Base-by-base conservation (phyloP, 78 protist genomes). In the Pigoraptor vietnamica region DNA sequence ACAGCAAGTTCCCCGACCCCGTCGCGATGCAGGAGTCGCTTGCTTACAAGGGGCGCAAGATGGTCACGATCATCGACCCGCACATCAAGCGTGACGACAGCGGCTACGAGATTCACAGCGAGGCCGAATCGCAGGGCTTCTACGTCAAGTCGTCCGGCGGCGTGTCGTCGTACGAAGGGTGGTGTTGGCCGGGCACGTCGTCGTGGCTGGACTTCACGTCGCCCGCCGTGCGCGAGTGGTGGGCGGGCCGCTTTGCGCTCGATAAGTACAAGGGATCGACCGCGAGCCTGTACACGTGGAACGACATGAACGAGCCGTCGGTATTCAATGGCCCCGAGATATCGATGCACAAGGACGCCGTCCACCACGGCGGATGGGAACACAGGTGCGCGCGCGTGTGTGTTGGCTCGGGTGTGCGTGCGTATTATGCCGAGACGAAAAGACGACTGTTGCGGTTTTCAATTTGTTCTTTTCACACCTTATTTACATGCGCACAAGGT, bases 281-380 rank as follows among this genome's bases (percentile, higher is more conserved):
- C 24, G 56, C 40, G 21, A 82, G 10, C 81, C 91, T 99, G 34
- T 97, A 95, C 96, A 94, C 90, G 79, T 99, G 99, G 99, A 99
- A 99, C 79, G 99, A 99, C 94, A 99, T 99, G 99, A 99, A 99
- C 92, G 93, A 84, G 90, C 99, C 99, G 48, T 96, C 98, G 0
- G 99, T 99, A 0, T 99, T 99, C 95, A 96, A 93, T 91, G 99
- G 99, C 23, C 99, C 98, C 19, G 99, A 99, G 89, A 95, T 97
- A 33, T 96, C 99, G 25, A 97, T 98, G 99, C 97, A 95, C 93
- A 97, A 95, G 94, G 98, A 98, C 87, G 97, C 89, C 1, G 14
- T 23, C 23, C 89, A 86, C 48, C 84, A 81, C 24, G 84, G 84
- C n/a, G 84, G 35, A 6, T 81, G n/a, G 35, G 84, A 81, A 29